Base-by-base conservation (phyloP, 164 flowering plant species). In the Malania oleifera region DNA sequence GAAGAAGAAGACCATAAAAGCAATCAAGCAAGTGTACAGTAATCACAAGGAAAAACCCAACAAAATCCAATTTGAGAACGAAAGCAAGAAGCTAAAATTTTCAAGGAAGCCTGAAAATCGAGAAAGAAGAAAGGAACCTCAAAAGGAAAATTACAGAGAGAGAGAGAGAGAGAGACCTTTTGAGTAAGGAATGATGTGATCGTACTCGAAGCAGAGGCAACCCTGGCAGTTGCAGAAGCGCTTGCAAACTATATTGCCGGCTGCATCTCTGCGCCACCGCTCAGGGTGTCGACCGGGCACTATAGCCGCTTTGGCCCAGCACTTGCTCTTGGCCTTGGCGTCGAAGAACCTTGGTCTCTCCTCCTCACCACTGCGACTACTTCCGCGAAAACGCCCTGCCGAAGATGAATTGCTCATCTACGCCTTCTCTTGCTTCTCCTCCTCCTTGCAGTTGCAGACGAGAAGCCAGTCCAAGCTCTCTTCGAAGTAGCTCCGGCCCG, bases 201-300 rank as follows among this genome's bases (percentile, higher is more conserved):
- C 99, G 66, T 91, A 95, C 70, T 95, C 96, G 52, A 85, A 95
- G 81, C 99, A 95, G 45, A 95, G 91, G 64, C 99, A 91, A 26
- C 97, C 99, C 1, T 66, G 75, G 68, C 99, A 95, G 69, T 85
- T 88, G 67, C 85, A 78, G 72, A 90, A 91, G 59, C 99, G 89
- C 69, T 87, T 95, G 76, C 99, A 95, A 67, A 95, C 95, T 5
- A 91, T 62, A 81, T 95, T 91, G 17, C 97, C 97, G 25, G 95
- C 99, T 26, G 91, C 93, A 51, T 91, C 99, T 56, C 77, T 84
- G 38, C 97, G 87, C 99, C 96, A 95, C 56, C 97, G 70, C 55
- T 95, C 97, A 0, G 99, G 99, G 65, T 95, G 99, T 8, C 97
- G 71, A 8, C 96, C 95, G 0, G 86, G 78, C 2, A 87, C 84